Evolutionary conservation across 176 grass and related monocot genomes (phyloP).

Genomic region (Themeda triandra): DNA sequence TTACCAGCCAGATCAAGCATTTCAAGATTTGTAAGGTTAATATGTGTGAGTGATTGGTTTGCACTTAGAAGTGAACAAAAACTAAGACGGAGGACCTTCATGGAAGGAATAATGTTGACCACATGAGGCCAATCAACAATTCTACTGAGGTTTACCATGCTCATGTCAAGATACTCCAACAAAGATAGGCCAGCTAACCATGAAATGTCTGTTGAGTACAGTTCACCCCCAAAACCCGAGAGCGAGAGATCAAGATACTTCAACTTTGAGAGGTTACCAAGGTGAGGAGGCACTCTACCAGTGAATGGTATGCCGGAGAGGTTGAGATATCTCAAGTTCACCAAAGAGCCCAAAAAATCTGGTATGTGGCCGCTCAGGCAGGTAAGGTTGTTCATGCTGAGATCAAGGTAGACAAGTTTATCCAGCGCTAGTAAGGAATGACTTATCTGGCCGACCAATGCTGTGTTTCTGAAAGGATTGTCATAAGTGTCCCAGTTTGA

Average conservation of each 20-base stretch:
- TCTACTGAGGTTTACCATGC: background rate
- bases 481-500: no score
- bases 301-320: background rate
- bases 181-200: background rate
- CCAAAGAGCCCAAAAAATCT: background rate
- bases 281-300: background rate
- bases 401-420: slow-evolving; percentile 23
- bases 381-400: slow-evolving; percentile 31
- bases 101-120: slow-evolving; percentile 5
- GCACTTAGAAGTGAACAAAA: background rate
- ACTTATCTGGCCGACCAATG: slow-evolving; percentile 29
- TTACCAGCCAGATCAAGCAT: background rate
- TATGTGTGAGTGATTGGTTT: background rate
- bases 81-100: background rate
- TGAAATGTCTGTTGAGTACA: background rate
- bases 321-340: background rate
- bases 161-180: background rate
- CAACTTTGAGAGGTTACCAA: slow-evolving; percentile 9
- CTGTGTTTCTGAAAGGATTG: background rate
- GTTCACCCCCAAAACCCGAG: background rate
- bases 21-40: slow-evolving; percentile 22
- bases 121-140: background rate
- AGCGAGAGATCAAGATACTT: background rate
- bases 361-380: background rate
- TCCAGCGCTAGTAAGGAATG: slow-evolving; percentile 19